phyloP scores from a whole-genome alignment of 768 basidiomycete genomes.

The Tricholoma hemisulphureum region DNA sequence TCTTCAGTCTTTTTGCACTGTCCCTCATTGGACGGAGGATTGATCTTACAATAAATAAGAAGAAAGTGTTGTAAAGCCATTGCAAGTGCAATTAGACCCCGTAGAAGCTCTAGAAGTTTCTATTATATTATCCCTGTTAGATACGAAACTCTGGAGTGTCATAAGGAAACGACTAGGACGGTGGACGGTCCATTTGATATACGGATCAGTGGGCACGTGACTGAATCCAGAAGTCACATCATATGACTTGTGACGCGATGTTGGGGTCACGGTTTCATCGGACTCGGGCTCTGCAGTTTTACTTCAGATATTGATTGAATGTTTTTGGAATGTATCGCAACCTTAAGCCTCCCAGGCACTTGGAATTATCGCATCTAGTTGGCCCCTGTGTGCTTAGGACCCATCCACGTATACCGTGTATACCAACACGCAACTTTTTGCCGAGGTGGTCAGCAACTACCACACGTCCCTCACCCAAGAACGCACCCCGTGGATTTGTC shows the following conservation, averaged over 20 bases:
- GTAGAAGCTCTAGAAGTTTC: too few species aligned
- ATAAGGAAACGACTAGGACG: too few species aligned
- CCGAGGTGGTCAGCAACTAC: background rate
- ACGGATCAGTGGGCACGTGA: too few species aligned
- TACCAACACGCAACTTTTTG: conserved; percentile 1
- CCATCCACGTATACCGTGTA: background rate
- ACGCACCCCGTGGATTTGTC: background rate
- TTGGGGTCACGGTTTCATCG: background rate
- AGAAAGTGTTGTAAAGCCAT: conserved; percentile 31
- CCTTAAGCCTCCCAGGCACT: conserved; percentile 4
- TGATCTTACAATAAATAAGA: conserved; percentile 48
- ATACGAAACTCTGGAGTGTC: too few species aligned
- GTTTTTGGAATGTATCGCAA: conserved; percentile 8
- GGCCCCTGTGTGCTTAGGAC: conserved; percentile 1
- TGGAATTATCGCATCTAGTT: background rate
- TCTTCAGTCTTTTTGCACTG: conserved; percentile 62
- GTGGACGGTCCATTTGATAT: too few species aligned
- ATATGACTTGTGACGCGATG: background rate
- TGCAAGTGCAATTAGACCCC: conserved; percentile 1
- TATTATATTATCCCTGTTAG: too few species aligned
- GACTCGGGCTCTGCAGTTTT: conserved; percentile 38
- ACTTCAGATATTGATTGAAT: conserved; percentile 21
- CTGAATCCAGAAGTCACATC: too few species aligned
- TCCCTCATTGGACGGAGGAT: conserved; percentile 44
- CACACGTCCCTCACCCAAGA: conserved; percentile 4